These are phyloP conservation scores for Stachybotrys chlorohalonatus DNA, from an alignment of 2,329 filamentous ascomycete species.

Conservation along the genomic window DNA sequence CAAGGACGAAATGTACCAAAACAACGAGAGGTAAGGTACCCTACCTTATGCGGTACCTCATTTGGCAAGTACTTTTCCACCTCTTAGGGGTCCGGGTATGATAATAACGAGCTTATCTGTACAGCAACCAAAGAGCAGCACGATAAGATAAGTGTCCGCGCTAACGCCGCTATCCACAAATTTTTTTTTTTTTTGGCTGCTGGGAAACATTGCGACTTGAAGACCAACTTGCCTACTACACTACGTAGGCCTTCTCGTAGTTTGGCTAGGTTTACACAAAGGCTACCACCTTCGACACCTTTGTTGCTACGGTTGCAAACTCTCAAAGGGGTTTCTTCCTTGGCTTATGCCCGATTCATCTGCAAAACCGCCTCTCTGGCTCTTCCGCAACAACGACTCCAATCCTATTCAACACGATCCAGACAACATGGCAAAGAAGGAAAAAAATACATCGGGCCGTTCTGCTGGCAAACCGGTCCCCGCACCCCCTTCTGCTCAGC, in stretches of 20 bases:
- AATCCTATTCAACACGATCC: slow-evolving; percentile 9
- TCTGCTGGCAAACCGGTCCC: slow-evolving; percentile 10
- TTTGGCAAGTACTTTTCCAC: too few relatives aligned
- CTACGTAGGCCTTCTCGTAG: too few relatives aligned
- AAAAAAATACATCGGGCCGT: slow-evolving; percentile 10
- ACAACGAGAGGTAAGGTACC: too few relatives aligned
- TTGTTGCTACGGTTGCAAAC: not conserved
- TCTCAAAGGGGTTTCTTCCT: not conserved
- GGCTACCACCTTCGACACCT: not conserved
- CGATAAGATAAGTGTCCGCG: not conserved
- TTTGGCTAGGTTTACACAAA: too few relatives aligned
- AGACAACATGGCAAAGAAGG: slow-evolving; percentile 25
- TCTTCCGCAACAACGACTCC: slow-evolving; percentile 31
- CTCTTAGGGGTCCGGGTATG: too few relatives aligned
- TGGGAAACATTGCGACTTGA: not conserved
- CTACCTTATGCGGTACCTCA: too few relatives aligned
- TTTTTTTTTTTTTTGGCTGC: not conserved
- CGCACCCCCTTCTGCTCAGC: slow-evolving; percentile 41
- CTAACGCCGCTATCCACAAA: not conserved
- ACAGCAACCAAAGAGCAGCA: not conserved
- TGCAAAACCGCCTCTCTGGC: slow-evolving; percentile 28
- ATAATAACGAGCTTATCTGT: too few relatives aligned
- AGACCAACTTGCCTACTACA: not conserved
- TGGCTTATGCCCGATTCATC: slow-evolving; percentile 20
- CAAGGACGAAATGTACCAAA: too few relatives aligned